Evolutionary conservation across 2,329 filamentous ascomycete species (phyloP), one percentile per base, ranked within the genome.

Genomic region (Clonostachys sp.): DNA sequence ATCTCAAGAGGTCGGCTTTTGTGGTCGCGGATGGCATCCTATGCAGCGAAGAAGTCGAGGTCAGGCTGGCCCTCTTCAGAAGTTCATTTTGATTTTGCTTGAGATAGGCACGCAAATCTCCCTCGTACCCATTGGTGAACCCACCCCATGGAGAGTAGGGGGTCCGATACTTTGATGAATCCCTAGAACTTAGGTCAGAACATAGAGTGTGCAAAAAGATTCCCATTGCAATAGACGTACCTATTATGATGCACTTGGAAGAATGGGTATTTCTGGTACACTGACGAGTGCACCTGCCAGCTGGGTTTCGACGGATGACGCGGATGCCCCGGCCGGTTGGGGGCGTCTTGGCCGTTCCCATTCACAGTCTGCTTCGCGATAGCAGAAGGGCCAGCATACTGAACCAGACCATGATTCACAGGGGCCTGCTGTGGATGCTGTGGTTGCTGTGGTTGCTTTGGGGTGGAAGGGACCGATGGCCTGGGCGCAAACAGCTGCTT

Each of bases 101-200:
- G 41, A 77, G 50, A 48, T 77, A 72, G 16, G 71, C 70, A 44
- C 68, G 65, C 16, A 74, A 50, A 43, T 74, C 75, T 17, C 75
- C 77, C 59, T 82, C 77, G 48, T 83, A 82, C 5, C 78, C 79
- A 50, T 84, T 84, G 34, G 75, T 80, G 54, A 83, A 83, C 0
- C 80, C 81, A 20, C 77, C 75, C 64, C 67, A 72, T 2, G 71
- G 66, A 14, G 75, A 72, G 56, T 84, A 85, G 2, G 81, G 81
- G 5, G 78, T 82, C 44, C 77, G 73, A 50, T 85, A 84, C 46
- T 75, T 75, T 8, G 73, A 69, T 6, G 75, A 66, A 50, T 80
- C 75, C 63, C 77, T 80, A 50, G 5, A n/a, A 30, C 9, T 30
- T 30, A 30, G 3, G 24, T 30, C 24, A 30, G 24, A 30, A 30